These are phyloP conservation scores for Neostapfia colusana DNA, from an alignment of 176 grass and related monocot genomes.

Conservation along the genomic window DNA sequence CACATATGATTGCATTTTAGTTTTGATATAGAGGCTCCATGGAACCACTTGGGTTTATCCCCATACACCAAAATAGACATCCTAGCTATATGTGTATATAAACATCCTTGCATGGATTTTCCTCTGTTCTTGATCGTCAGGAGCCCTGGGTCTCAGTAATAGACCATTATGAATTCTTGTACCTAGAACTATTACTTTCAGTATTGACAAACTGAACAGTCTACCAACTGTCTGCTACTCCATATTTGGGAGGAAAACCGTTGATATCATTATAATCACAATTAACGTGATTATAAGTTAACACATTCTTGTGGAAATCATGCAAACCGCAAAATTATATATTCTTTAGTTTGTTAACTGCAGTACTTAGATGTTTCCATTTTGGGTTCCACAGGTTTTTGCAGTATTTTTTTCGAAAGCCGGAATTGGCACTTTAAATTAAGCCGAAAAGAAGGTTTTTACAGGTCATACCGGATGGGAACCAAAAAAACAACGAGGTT, in stretches of 20 bases:
- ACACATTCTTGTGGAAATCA: not conserved
- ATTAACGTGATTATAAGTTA: not conserved
- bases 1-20: slow-evolving; percentile 17
- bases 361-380: not conserved
- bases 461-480: no score
- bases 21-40: slow-evolving; percentile 12
- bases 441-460: no score
- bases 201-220: not conserved
- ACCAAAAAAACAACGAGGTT: no score
- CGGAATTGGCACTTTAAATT: no score
- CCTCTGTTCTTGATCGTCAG: not conserved
- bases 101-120: not conserved
- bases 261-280: not conserved
- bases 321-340: not conserved
- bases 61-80: not conserved
- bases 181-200: not conserved
- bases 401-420: no score
- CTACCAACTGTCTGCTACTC: not conserved
- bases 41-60: not conserved
- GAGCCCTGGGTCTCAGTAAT: not conserved
- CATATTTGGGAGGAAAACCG: not conserved
- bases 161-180: not conserved
- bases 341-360: slow-evolving; percentile 10
- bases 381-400: not conserved
- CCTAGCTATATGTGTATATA: not conserved